Base-by-base conservation (phyloP, 805 yeast genomes). In the Sugiyamaella marilandica region DNA sequence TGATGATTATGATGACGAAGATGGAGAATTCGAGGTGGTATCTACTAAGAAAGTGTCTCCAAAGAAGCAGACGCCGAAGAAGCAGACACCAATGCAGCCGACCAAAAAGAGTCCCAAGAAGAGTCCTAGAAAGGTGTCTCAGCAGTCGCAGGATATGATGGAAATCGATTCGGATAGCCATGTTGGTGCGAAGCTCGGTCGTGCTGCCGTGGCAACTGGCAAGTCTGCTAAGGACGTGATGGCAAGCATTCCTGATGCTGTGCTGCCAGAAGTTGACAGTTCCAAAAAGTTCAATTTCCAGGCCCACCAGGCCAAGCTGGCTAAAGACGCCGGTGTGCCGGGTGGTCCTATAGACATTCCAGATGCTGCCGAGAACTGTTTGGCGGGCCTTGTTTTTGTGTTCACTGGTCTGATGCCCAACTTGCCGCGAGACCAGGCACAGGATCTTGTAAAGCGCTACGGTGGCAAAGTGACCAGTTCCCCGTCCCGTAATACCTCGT, bases 361-460 rank as follows among this genome's bases (percentile, higher is more conserved):
- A 0, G 84, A 78, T 58, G 97, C 96, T 9, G 78, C 83, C 10
- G 87, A 90, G 2, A 84, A 91, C 65, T 94, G 99, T 70, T 71
- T 94, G 43, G 76, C 84, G 2, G 99, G 99, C 0, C 70, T 94
- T 24, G 88, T 95, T 0, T 85, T 94, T 57, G 98, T 94, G 0
- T 92, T 94, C 65, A 94, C 99, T 0, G 99, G 99, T 37, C 80
- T 82, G 3, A 69, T 94, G 51, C 96, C 97, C 0, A 80, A 81
- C 21, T 68, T 94, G 34, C 86, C 87, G 53, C 78, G 99, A 57
- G 84, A 80, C 0, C 82, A 80, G 18, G 83, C 91, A 29, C 95
- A 87, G 63, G 74, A 78, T 21, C 64, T 87, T 10, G 96, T 97
- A 4, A 84, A 87, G 61, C 77, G 79, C 57, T 89, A 92, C 63